Evolutionary conservation across 164 flowering plant species (phyloP).

Genomic region (Dillenia turbinata): DNA sequence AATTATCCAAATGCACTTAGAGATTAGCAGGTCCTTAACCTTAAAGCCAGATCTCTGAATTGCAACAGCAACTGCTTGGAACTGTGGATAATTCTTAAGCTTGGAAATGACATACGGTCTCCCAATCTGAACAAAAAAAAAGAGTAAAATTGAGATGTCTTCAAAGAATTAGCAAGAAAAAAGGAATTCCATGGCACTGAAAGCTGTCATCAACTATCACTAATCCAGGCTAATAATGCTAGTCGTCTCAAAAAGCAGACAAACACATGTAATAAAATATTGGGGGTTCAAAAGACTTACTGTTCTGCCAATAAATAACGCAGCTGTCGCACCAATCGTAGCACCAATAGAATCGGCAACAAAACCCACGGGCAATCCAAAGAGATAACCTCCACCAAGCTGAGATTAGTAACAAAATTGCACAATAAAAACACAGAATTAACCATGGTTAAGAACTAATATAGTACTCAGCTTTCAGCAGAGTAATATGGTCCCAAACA

Average conservation of each 20-base stretch:
- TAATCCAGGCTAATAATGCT: too few species aligned
- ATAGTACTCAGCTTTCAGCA: too few species aligned
- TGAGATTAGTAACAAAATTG: conserved; percentile 19
- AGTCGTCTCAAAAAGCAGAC: too few species aligned
- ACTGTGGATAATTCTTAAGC: conserved; percentile 85
- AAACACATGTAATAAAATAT: too few species aligned
- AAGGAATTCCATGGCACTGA: too few species aligned
- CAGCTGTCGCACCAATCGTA: conserved; percentile 86
- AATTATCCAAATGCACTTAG: too few species aligned
- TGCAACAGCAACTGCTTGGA: conserved; percentile 85
- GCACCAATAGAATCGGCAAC: conserved; percentile 97
- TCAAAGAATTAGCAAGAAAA: too few species aligned
- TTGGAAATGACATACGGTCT: conserved; percentile 76
- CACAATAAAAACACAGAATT: too few species aligned
- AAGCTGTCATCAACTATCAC: too few species aligned
- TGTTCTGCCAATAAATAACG: conserved; percentile 88
- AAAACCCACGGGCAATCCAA: conserved; percentile 92
- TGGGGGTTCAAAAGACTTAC: conserved; percentile 36
- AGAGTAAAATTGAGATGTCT: too few species aligned
- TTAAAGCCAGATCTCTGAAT: conserved; percentile 88
- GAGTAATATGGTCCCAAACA: conserved; percentile 2
- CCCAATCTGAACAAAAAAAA: conserved; percentile 52
- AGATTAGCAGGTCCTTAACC: conserved; percentile 28
- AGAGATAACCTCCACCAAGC: conserved; percentile 98
- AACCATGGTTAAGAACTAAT: too few species aligned